Conservation (phyloP, 352 stramenopile genomes). For the Phytophthora brassicae region DNA sequence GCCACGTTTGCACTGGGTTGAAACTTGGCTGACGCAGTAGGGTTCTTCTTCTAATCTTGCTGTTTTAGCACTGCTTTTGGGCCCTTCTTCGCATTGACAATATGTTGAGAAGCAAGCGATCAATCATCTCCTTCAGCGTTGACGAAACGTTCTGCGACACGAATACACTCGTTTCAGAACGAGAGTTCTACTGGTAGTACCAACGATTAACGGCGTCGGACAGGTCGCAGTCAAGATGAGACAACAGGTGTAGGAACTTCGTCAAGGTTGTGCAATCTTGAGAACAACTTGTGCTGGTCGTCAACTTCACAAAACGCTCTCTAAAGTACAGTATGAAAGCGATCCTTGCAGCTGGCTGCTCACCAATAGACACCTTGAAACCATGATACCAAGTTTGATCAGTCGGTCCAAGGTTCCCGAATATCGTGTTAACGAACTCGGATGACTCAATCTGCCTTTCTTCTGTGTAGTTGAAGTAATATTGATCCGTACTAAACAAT, state of each 20-base stretch:
- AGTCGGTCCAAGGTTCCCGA: slow-evolving; percentile 1
- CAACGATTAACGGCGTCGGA: slow-evolving; percentile 3
- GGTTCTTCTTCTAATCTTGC: too few species aligned
- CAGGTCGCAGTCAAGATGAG: background rate
- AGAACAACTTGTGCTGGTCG: background rate
- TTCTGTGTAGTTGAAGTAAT: background rate
- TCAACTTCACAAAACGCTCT: slow-evolving; percentile 1
- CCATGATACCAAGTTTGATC: slow-evolving; percentile 11
- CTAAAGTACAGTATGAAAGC: background rate
- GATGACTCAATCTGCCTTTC: slow-evolving; percentile 5
- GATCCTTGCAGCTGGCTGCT: slow-evolving; percentile 3
- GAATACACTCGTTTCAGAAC: background rate
- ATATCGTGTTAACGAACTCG: slow-evolving; percentile 12
- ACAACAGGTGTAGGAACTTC: slow-evolving; percentile 12
- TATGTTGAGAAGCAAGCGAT: too few species aligned
- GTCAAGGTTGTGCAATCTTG: slow-evolving; percentile 1
- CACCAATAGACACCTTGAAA: slow-evolving; percentile 11
- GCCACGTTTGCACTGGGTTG: too few species aligned
- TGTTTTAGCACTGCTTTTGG: too few species aligned
- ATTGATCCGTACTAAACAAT: slow-evolving; percentile 9
- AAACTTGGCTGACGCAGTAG: too few species aligned
- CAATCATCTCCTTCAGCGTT: background rate
- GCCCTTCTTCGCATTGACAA: too few species aligned
- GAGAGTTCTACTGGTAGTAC: slow-evolving; percentile 9
- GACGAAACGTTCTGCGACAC: background rate